Conservation (phyloP, 1,139 yeast genomes). For the Hemisphaericaspora xylofermentans region DNA sequence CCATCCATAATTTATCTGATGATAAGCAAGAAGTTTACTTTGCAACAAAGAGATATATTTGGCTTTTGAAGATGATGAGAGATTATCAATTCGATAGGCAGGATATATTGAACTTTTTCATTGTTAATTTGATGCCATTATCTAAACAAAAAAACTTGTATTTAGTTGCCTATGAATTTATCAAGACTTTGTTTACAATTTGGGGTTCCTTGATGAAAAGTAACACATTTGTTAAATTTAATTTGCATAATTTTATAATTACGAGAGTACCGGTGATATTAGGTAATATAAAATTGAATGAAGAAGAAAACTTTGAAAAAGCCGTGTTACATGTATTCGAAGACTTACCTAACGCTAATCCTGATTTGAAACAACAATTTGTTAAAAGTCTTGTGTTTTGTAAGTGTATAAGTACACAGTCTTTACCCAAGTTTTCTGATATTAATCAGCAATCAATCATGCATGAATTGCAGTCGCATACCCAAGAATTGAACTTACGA, state of each 20-base stretch:
- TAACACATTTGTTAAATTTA: slow-evolving; percentile 25
- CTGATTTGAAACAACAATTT: slow-evolving; percentile 55
- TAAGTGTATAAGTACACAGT: slow-evolving; percentile 37
- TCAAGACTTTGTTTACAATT: slow-evolving; percentile 21
- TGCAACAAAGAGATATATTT: slow-evolving; percentile 2
- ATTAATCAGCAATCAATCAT: slow-evolving; percentile 31
- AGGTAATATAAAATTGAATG: slow-evolving; percentile 17
- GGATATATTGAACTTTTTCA: slow-evolving; percentile 1
- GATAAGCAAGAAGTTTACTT: slow-evolving; percentile 2
- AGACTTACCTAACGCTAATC: slow-evolving; percentile 20
- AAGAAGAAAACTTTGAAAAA: slow-evolving; percentile 20
- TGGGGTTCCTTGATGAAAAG: slow-evolving; percentile 14
- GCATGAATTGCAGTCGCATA: slow-evolving; percentile 22
- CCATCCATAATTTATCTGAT: slow-evolving; percentile 1
- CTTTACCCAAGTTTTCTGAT: slow-evolving; percentile 43
- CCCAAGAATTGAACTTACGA: slow-evolving; percentile 17
- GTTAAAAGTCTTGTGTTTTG: slow-evolving; percentile 47
- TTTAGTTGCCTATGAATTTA: slow-evolving; percentile 21
- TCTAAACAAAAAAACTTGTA: slow-evolving; percentile 9
- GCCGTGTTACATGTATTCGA: slow-evolving; percentile 19
- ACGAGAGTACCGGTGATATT: slow-evolving; percentile 29
- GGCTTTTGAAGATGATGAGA: slow-evolving; percentile 2
- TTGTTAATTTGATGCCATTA: slow-evolving; percentile 11
- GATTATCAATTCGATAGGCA: slow-evolving; percentile 2
- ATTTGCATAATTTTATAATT: slow-evolving; percentile 37